Evolutionary conservation across 305 asterid species (phyloP).

Genomic region (Fraxinus sp.): DNA sequence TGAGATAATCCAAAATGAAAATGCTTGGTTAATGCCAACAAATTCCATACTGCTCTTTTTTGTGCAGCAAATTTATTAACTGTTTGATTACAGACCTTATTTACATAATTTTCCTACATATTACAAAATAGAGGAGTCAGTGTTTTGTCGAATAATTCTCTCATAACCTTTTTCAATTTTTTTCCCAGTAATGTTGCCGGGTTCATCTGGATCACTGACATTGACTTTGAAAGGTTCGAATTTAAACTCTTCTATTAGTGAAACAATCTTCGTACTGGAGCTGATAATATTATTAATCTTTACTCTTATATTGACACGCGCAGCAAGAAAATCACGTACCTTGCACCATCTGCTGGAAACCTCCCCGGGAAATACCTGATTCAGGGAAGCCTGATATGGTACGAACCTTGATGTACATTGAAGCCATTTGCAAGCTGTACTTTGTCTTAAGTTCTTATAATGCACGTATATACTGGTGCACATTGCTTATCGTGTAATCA

Average conservation of each 20-base stretch:
- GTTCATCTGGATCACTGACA: conserved; percentile 84
- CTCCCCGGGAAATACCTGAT: conserved; percentile 83
- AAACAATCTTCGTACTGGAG: not conserved
- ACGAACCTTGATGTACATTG: conserved; percentile 47
- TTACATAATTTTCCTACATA: not conserved
- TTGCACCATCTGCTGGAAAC: conserved; percentile 85
- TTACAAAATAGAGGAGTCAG: not conserved
- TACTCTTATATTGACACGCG: conserved; percentile 1
- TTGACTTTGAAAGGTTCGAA: conserved; percentile 70
- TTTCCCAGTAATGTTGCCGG: conserved; percentile 83
- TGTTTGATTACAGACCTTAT: not conserved
- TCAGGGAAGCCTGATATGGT: conserved; percentile 89
- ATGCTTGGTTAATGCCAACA: not conserved
- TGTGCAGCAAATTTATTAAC: not conserved
- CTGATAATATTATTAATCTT: conserved; percentile 17
- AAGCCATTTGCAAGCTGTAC: not conserved
- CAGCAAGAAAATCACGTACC: conserved; percentile 87
- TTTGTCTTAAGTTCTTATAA: not conserved
- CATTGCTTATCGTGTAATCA: not conserved
- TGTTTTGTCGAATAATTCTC: not conserved
- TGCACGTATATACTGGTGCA: conserved; percentile 6
- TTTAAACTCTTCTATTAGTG: conserved; percentile 6
- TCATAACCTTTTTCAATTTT: conserved; percentile 14
- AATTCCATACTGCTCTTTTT: not conserved
- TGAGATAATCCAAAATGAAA: not conserved